Percentiles rank a stretch among this genome's conserved stretches.
Evolutionary conservation across 306 rosid species (phyloP).

Genomic region (Prosopis cineraria): DNA sequence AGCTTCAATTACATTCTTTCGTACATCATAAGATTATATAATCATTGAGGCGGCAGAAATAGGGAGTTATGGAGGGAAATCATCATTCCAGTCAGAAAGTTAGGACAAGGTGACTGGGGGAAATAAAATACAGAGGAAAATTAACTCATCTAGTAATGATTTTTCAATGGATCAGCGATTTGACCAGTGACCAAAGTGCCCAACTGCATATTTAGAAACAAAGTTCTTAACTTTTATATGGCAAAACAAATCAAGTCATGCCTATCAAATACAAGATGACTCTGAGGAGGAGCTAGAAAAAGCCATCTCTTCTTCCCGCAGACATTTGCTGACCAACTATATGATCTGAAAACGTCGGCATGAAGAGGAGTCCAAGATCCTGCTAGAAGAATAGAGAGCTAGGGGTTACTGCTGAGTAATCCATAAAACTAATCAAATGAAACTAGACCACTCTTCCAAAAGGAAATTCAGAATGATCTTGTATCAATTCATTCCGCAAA

Average conservation of each 20-base stretch:
- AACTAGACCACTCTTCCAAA: conserved; percentile 21
- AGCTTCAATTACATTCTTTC: background rate
- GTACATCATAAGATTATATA: too few relatives aligned
- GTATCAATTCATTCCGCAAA: conserved; percentile 1
- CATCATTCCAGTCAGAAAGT: background rate
- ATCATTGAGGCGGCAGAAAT: background rate
- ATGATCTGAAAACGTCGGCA: conserved; percentile 96
- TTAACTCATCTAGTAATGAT: background rate
- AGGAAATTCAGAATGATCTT: conserved; percentile 13
- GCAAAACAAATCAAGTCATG: conserved; percentile 35
- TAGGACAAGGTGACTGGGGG: background rate
- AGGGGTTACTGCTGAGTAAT: conserved; percentile 24
- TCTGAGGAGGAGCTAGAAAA: conserved; percentile 80
- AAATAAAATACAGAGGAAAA: background rate
- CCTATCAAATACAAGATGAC: conserved; percentile 88
- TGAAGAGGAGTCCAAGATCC: conserved; percentile 99
- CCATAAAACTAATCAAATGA: background rate
- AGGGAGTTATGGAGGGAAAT: background rate
- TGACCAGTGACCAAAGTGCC: background rate
- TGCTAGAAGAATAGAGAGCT: conserved; percentile 45
- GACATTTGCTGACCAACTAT: conserved; percentile 94
- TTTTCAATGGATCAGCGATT: background rate
- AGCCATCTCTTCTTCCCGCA: conserved; percentile 93
- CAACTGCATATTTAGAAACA: conserved; percentile 10
- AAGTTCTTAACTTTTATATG: conserved; percentile 2